Percentiles rank a stretch among this genome's conserved stretches.
phyloP scores from a whole-genome alignment of 2,329 filamentous ascomycete species.

The Thermothelomyces thermophilus region DNA sequence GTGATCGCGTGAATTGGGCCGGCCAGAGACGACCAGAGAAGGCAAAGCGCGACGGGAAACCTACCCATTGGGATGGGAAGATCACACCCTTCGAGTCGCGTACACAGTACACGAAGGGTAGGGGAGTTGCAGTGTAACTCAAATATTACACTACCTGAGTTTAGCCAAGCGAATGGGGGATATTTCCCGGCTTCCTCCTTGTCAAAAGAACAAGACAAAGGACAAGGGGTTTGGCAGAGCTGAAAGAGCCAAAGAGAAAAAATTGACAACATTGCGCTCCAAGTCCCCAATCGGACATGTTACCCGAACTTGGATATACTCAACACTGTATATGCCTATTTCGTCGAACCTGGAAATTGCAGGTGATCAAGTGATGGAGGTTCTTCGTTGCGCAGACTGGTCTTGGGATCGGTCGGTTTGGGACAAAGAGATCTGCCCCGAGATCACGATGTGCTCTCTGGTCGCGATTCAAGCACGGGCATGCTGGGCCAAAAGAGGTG shows the following conservation, averaged over 20 bases:
- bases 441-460: background rate
- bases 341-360: too few species aligned
- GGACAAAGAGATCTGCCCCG: background rate
- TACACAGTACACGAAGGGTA: too few species aligned
- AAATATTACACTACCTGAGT: conserved; percentile 1
- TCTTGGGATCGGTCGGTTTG: background rate
- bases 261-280: too few species aligned
- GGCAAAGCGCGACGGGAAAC: conserved; percentile 1
- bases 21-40: background rate
- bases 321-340: too few species aligned
- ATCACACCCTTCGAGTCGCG: background rate
- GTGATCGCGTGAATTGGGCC: background rate
- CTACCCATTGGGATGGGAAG: background rate
- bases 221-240: background rate
- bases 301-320: too few species aligned
- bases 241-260: background rate
- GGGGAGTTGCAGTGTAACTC: too few species aligned
- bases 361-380: too few species aligned
- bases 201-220: too few species aligned
- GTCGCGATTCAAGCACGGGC: background rate
- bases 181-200: background rate
- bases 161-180: conserved; percentile 13
- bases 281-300: too few species aligned
- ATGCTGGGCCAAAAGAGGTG: background rate
- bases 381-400: background rate